Percentiles rank a stretch among this genome's conserved stretches.
These are phyloP conservation scores for Aureobasidium sp. DNA, from an alignment of 2,329 filamentous ascomycete genomes.

Conservation along the genomic window DNA sequence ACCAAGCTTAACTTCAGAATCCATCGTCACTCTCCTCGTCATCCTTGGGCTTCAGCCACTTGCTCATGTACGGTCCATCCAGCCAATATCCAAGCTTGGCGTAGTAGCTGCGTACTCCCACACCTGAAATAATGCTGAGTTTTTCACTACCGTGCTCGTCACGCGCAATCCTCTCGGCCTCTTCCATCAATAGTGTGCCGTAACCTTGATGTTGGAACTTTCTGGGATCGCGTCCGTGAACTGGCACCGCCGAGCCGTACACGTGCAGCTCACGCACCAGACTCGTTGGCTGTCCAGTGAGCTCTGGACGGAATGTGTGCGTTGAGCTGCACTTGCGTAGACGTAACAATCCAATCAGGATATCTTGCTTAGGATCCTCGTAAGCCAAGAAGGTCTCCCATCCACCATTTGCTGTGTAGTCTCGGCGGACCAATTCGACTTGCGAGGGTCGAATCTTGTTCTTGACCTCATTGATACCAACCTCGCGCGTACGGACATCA, in stretches of 20 bases:
- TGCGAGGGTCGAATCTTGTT: slow-evolving; percentile 96
- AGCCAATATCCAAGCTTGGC: slow-evolving; percentile 86
- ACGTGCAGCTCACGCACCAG: slow-evolving; percentile 93
- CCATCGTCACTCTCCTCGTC: slow-evolving; percentile 21
- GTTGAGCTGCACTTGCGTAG: slow-evolving; percentile 84
- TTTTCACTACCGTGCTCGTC: slow-evolving; percentile 92
- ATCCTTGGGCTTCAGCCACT: slow-evolving; percentile 25
- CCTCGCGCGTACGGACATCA: slow-evolving; percentile 91
- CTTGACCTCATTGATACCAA: slow-evolving; percentile 98
- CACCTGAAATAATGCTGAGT: slow-evolving; percentile 95
- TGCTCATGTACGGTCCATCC: slow-evolving; percentile 69
- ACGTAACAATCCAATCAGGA: slow-evolving; percentile 82
- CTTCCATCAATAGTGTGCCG: slow-evolving; percentile 93
- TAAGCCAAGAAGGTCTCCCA: slow-evolving; percentile 99
- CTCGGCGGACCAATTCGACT: slow-evolving; percentile 86
- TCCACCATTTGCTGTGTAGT: slow-evolving; percentile 90
- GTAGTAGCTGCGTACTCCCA: slow-evolving; percentile 94
- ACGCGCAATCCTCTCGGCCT: slow-evolving; percentile 88
- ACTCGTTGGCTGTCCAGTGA: slow-evolving; percentile 79
- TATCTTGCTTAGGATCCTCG: slow-evolving; percentile 97
- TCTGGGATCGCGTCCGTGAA: slow-evolving; percentile 87
- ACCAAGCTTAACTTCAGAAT: not conserved
- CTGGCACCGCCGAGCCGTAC: slow-evolving; percentile 93
- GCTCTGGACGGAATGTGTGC: slow-evolving; percentile 86
- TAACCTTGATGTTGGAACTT: slow-evolving; percentile 99